These are phyloP conservation scores for Kwoniella botswanensis DNA, from an alignment of 768 basidiomycete species.

Conservation along the genomic window DNA sequence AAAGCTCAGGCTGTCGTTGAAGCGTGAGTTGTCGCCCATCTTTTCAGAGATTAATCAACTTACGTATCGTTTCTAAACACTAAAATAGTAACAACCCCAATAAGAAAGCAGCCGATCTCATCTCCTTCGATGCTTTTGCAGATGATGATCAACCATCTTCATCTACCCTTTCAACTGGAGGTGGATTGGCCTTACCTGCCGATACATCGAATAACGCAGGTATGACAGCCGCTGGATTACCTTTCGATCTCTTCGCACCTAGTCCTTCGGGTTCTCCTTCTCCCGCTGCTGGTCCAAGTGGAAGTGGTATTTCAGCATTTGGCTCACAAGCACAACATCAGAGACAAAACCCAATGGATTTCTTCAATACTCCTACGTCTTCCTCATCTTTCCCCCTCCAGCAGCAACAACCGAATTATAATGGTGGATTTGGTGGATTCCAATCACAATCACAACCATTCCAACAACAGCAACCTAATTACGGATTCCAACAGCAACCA, in stretches of 20 bases:
- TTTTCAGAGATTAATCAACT: constrained; percentile 60
- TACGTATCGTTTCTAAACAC: too few species aligned
- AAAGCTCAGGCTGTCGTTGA: constrained; percentile 59
- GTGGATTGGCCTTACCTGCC: constrained; percentile 44
- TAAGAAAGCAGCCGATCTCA: constrained; percentile 56
- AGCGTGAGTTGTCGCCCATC: constrained; percentile 59
- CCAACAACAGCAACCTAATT: constrained; percentile 21
- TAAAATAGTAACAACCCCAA: constrained; percentile 51
- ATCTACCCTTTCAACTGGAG: constrained; percentile 28
- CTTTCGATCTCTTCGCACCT: constrained; percentile 23
- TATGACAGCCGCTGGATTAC: constrained; percentile 22
- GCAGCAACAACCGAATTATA: constrained; percentile 24
- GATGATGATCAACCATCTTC: constrained; percentile 51
- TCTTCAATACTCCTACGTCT: constrained; percentile 48
- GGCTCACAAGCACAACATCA: constrained; percentile 20
- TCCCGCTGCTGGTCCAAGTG: neutral
- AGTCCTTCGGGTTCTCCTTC: constrained; percentile 26
- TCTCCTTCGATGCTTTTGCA: constrained; percentile 59
- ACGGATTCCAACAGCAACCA: constrained; percentile 18
- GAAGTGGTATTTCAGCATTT: neutral
- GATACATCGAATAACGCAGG: constrained; percentile 26
- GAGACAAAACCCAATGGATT: constrained; percentile 54
- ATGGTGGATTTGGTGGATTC: constrained; percentile 18
- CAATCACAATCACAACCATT: constrained; percentile 9
- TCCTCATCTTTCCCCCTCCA: constrained; percentile 13